phyloP scores from a whole-genome alignment of 345 rosid species.

The Salix koriyanagi region DNA sequence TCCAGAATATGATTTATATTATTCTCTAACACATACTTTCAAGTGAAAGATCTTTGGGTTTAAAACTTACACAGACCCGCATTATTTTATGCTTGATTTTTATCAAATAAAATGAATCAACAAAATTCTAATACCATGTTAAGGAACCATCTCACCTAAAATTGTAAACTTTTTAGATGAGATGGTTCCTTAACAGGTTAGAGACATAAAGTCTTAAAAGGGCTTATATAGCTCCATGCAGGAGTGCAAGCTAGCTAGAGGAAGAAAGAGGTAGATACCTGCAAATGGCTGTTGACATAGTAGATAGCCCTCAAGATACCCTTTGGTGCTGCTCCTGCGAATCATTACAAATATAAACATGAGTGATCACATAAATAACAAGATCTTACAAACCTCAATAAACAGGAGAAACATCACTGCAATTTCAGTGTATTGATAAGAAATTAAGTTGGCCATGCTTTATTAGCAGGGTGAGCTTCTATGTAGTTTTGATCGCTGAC shows the following conservation, averaged over 20 bases:
- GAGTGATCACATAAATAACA: background rate
- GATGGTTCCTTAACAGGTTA: background rate
- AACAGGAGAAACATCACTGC: background rate
- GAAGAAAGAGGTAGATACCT: slow-evolving; percentile 32
- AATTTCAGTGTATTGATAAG: background rate
- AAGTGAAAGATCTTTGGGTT: no score
- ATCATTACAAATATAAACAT: background rate
- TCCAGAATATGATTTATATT: no score
- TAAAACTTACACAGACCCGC: no score
- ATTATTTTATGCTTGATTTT: no score
- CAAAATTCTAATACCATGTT: no score
- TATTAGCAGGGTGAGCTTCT: background rate
- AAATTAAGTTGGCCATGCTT: background rate
- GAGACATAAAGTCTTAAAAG: background rate
- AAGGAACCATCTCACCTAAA: no score
- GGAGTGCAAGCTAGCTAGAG: background rate
- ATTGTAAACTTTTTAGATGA: fast-evolving
- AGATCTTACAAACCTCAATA: background rate
- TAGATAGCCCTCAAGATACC: slow-evolving; percentile 60
- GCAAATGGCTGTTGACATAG: slow-evolving; percentile 74
- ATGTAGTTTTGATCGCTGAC: background rate
- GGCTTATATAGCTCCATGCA: background rate
- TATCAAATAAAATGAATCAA: no score
- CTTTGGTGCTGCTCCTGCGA: slow-evolving; percentile 61
- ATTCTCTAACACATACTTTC: no score